A percentile compares a stretch with the other conserved stretches of the same genome.
phyloP scores from a whole-genome alignment of 768 basidiomycete genomes.

The Mycena olivaceomarginata region DNA sequence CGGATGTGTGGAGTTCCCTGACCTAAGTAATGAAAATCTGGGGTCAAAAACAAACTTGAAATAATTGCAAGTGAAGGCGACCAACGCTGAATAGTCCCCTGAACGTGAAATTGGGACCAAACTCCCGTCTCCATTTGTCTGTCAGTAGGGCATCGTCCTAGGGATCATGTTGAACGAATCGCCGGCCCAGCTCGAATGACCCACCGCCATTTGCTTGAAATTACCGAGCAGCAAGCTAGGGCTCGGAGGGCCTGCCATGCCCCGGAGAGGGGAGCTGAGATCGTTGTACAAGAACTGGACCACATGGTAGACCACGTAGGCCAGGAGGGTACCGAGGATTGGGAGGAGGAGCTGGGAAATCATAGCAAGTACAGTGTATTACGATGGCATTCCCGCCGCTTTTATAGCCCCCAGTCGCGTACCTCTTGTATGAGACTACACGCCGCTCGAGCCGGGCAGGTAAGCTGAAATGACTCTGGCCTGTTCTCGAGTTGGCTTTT shows the following conservation, averaged over 20 bases:
- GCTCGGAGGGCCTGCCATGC: conserved; percentile 61
- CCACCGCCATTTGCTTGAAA: conserved; percentile 49
- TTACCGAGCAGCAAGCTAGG: conserved; percentile 59
- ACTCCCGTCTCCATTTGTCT: conserved; percentile 59
- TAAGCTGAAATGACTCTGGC: conserved; percentile 21
- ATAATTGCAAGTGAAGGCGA: not conserved
- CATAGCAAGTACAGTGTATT: conserved; percentile 14
- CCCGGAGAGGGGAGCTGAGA: conserved; percentile 52
- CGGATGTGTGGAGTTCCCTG: conserved; percentile 63
- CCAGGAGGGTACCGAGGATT: conserved; percentile 8
- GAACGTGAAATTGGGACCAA: conserved; percentile 58
- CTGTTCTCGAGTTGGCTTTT: not conserved
- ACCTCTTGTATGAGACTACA: not conserved
- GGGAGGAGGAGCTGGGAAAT: conserved; percentile 32
- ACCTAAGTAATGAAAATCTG: conserved; percentile 45
- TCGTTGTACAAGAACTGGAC: conserved; percentile 33
- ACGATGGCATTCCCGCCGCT: not conserved
- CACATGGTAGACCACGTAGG: conserved; percentile 44
- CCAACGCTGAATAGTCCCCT: conserved; percentile 56
- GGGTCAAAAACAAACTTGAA: not conserved
- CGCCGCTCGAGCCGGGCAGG: not conserved
- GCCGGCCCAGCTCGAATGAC: not conserved
- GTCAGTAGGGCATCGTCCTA: conserved; percentile 51
- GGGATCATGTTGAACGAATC: not conserved
- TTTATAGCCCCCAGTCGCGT: not conserved